These are phyloP conservation scores for Tetracladium setigerum DNA, from an alignment of 495 filamentous ascomycete species.

Conservation along the genomic window DNA sequence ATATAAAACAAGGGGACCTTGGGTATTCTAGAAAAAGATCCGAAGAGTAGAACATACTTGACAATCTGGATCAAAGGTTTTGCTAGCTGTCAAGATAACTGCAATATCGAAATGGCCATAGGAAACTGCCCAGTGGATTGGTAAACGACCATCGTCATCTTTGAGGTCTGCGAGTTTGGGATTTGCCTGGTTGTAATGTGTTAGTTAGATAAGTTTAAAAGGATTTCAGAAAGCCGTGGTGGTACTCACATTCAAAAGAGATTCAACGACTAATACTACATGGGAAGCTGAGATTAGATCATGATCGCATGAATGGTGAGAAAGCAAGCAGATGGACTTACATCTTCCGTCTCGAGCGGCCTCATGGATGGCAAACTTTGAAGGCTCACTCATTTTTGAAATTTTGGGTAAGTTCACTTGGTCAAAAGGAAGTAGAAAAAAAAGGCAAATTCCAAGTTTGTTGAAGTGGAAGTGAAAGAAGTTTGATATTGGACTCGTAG, in stretches of 20 bases:
- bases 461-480: not conserved
- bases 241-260: slow-evolving; percentile 55
- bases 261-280: slow-evolving; percentile 61
- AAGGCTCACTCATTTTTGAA: slow-evolving; percentile 14
- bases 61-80: slow-evolving; percentile 80
- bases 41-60: slow-evolving; percentile 43
- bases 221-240: not conserved
- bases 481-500: no score
- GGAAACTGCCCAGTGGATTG: slow-evolving; percentile 92
- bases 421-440: not conserved
- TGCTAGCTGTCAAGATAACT: slow-evolving; percentile 56
- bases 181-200: slow-evolving; percentile 50
- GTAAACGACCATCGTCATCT: slow-evolving; percentile 85
- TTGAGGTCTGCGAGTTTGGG: slow-evolving; percentile 64
- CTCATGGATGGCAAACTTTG: slow-evolving; percentile 80
- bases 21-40: not conserved
- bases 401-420: no score
- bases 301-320: not conserved
- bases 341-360: slow-evolving; percentile 82
- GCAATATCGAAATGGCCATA: slow-evolving; percentile 74
- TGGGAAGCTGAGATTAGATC: slow-evolving; percentile 8
- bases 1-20: not conserved
- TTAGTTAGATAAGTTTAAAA: not conserved
- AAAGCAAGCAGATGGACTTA: slow-evolving; percentile 32
- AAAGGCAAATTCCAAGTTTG: not conserved